Evolutionary conservation across 352 stramenopile species (phyloP), one percentile per base, ranked within the genome.

Genomic region (Globisporangium parvum): DNA sequence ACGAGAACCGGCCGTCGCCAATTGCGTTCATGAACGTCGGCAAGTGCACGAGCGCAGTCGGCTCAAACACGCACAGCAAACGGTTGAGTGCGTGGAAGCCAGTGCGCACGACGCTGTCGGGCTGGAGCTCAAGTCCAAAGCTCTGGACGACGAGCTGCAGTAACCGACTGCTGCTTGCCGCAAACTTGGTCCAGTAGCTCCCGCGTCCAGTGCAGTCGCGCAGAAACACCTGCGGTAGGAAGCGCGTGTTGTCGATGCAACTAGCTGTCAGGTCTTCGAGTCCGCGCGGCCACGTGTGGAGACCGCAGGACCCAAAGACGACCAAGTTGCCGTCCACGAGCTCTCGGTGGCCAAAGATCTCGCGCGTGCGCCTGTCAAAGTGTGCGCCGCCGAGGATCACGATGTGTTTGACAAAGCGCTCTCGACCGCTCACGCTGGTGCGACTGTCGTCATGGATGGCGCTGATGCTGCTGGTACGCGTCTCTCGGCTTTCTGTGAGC

Each of bases 81-180:
- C 64, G 70, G 53, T 86, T 88, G 72, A 89, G 79, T 24, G 88
- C 67, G 39, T 82, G 69, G 60, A 91, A 88, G 6, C 75, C 76
- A 14, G 74, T 65, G 17, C 61, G 61, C 79, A 89, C 85, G 55
- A 89, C 78, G 17, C 79, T 76, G 23, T 66, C 77, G 12, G 60
- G 70, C 0, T 72, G 47, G 26, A 83, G 63, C 5, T 69, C 66
- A 2, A 89, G 66, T 0, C 79, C 72, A 35, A 87, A 71, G 3
- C 70, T 85, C 41, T 78, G 66, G 1, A 77, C 79, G 26, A 87
- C 56, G 24, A 87, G 72, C 39, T 89, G 79, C 50, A 87, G 47
- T 55, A 87, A 73, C 0, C 72, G 74, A 23, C 79, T 78, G 24
- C 85, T 72, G 18, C 74, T 73, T 12, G 72, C 82, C 1, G 79